Percentiles rank a stretch among this genome's conserved stretches.
Evolutionary conservation across 192 early-diverging fungal genomes (phyloP).

Genomic region (Coemansia umbellata): DNA sequence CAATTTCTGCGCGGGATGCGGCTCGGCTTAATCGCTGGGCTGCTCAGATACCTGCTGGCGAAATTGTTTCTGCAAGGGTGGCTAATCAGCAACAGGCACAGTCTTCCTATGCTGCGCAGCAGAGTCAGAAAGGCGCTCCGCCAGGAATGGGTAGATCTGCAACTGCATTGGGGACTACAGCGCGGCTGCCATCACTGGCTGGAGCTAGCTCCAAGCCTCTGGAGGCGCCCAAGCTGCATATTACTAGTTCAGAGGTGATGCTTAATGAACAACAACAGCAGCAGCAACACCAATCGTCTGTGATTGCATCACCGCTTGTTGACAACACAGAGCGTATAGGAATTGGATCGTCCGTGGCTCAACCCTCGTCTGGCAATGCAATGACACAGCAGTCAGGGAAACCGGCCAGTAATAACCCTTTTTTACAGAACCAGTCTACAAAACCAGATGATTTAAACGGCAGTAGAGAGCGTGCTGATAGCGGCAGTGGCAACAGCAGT

Average conservation of each 20-base stretch:
- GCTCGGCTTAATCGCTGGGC: slow-evolving; percentile 50
- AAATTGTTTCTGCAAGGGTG: slow-evolving; percentile 22
- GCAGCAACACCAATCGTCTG: not conserved
- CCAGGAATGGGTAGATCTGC: not conserved
- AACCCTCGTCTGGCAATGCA: not conserved
- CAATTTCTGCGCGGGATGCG: slow-evolving; percentile 59
- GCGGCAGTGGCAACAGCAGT: not conserved
- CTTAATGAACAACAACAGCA: not conserved
- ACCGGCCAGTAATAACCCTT: not conserved
- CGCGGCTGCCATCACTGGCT: slow-evolving; percentile 7
- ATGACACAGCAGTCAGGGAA: not conserved
- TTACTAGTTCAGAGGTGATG: not conserved
- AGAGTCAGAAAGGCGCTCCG: not conserved
- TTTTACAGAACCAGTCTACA: not conserved
- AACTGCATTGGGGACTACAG: not conserved
- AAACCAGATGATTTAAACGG: not conserved
- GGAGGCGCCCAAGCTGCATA: not conserved
- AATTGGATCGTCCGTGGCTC: not conserved
- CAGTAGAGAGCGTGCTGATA: not conserved
- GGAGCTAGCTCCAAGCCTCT: not conserved
- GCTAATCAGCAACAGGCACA: not conserved
- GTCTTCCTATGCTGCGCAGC: not conserved
- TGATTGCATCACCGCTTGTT: slow-evolving; percentile 13
- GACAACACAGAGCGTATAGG: not conserved
- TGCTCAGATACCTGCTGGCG: slow-evolving; percentile 46